phyloP scores from a whole-genome alignment of 2,329 filamentous ascomycete genomes.

The Myriosclerotinia curreyana region DNA sequence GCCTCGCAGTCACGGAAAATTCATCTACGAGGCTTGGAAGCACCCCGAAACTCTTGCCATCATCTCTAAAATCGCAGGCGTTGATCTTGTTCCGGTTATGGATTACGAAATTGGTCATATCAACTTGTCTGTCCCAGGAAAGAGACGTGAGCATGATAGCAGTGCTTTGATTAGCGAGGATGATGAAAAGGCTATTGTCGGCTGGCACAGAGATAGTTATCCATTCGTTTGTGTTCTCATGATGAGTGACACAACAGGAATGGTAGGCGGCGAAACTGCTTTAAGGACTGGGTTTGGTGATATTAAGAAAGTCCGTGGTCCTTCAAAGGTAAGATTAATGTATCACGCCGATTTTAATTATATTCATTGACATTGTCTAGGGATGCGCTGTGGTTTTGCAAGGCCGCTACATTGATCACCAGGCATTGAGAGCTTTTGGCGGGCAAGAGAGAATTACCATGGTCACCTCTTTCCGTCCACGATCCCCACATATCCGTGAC shows the following conservation, averaged over 20 bases:
- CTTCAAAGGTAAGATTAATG: conserved; percentile 41
- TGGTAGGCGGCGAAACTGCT: conserved; percentile 57
- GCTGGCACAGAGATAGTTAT: conserved; percentile 52
- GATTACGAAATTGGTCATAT: conserved; percentile 58
- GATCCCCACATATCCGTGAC: conserved; percentile 42
- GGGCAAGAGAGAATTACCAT: conserved; percentile 47
- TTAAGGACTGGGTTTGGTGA: conserved; percentile 52
- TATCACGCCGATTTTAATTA: neutral
- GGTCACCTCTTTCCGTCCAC: conserved; percentile 47
- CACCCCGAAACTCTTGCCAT: conserved; percentile 52
- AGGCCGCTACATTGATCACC: conserved; percentile 47
- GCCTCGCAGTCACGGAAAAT: conserved; percentile 55
- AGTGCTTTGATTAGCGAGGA: conserved; percentile 35
- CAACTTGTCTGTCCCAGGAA: conserved; percentile 49
- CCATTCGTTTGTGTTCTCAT: conserved; percentile 53
- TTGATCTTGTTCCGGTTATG: conserved; percentile 55
- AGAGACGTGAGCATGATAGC: conserved; percentile 32
- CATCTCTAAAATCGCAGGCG: conserved; percentile 55
- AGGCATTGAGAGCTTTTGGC: conserved; percentile 44
- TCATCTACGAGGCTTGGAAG: conserved; percentile 61
- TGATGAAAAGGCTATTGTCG: conserved; percentile 42
- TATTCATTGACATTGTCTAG: conserved; percentile 27
- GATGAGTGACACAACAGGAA: conserved; percentile 48
- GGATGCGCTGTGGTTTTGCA: conserved; percentile 47
- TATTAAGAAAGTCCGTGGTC: conserved; percentile 46